Percentiles rank a stretch among this genome's conserved stretches.
phyloP scores from a whole-genome alignment of 1,139 yeast genomes.

The Debaryomyces nepalensis region DNA sequence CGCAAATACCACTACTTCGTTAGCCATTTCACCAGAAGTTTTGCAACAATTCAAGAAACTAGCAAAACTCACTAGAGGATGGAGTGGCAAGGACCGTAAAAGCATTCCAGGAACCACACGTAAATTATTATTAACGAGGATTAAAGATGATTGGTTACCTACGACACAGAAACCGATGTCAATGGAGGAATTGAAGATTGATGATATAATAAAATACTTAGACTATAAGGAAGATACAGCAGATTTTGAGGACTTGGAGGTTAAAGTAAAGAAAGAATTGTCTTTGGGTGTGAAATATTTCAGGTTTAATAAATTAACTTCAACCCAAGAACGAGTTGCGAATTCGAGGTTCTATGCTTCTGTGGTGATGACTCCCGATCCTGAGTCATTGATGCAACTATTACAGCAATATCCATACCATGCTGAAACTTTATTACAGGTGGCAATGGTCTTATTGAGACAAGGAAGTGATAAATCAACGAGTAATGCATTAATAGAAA shows the following conservation, averaged over 20 bases:
- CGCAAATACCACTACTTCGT: conserved; percentile 66
- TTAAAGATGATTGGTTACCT: conserved; percentile 84
- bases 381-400: conserved; percentile 62
- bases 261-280: conserved; percentile 49
- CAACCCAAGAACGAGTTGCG: conserved; percentile 48
- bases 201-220: conserved; percentile 44
- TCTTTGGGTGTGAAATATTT: conserved; percentile 59
- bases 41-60: conserved; percentile 64
- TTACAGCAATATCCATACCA: conserved; percentile 72
- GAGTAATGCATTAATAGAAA: conserved; percentile 72
- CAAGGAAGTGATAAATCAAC: conserved; percentile 75
- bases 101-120: conserved; percentile 75
- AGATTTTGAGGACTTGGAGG: conserved; percentile 30
- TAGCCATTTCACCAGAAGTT: conserved; percentile 68
- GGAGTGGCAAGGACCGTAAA: conserved; percentile 82
- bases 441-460: conserved; percentile 72
- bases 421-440: conserved; percentile 78
- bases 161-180: conserved; percentile 63
- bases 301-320: conserved; percentile 49
- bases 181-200: conserved; percentile 58
- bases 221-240: conserved; percentile 44
- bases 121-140: conserved; percentile 68
- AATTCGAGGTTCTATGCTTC: conserved; percentile 68
- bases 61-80: conserved; percentile 69
- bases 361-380: conserved; percentile 73